phyloP scores from a whole-genome alignment of 1,284 basidiomycete genomes.

The Sparassis latifolia region DNA sequence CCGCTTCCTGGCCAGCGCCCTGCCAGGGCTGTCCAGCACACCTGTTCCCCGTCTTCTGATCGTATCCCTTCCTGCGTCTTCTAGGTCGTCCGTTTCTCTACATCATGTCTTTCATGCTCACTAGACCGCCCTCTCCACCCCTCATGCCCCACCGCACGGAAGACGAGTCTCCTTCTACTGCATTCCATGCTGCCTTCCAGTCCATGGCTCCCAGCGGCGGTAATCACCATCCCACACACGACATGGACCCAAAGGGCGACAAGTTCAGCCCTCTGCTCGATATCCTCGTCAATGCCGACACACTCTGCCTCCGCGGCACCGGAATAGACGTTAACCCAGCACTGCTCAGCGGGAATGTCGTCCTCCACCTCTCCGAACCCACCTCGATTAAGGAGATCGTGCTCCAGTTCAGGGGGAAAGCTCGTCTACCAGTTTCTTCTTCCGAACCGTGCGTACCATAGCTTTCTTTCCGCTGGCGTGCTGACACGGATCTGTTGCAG shows the following conservation, averaged over 20 bases:
- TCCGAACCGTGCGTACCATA: slow-evolving; percentile 53
- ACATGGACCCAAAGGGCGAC: slow-evolving; percentile 36
- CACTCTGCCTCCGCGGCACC: slow-evolving; percentile 69
- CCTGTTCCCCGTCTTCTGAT: neutral
- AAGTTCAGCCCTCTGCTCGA: slow-evolving; percentile 51
- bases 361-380: slow-evolving; percentile 72
- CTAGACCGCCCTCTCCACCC: slow-evolving; percentile 14
- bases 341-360: slow-evolving; percentile 68
- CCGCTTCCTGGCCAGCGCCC: neutral
- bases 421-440: slow-evolving; percentile 59
- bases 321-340: slow-evolving; percentile 81
- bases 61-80: neutral
- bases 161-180: slow-evolving; percentile 25
- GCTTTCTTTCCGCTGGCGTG: neutral
- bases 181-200: slow-evolving; percentile 28
- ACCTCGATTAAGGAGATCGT: slow-evolving; percentile 85
- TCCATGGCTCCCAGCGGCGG: slow-evolving; percentile 25
- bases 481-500: slow-evolving; percentile 7
- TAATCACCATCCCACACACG: slow-evolving; percentile 23
- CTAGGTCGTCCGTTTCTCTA: slow-evolving; percentile 1
- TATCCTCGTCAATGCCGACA: slow-evolving; percentile 67
- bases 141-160: slow-evolving; percentile 14
- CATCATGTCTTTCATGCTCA: slow-evolving; percentile 25
- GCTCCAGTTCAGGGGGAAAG: slow-evolving; percentile 80
- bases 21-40: neutral